Evolutionary conservation across 768 basidiomycete genomes (phyloP).

Genomic region (Collybia sp.): DNA sequence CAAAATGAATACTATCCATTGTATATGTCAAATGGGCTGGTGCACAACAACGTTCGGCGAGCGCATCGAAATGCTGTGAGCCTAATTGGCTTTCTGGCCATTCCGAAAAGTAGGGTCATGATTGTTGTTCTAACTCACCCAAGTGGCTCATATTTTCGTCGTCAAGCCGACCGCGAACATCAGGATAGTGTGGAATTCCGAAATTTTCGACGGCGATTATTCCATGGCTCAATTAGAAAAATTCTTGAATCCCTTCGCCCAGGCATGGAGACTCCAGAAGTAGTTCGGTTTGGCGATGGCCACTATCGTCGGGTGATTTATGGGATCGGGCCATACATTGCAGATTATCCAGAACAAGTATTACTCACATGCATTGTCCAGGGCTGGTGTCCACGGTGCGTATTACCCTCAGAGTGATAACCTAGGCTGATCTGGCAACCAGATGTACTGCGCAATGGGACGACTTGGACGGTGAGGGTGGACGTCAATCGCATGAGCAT

Average conservation of each 20-base stretch:
- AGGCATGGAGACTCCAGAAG: slow-evolving; percentile 14
- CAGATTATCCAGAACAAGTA: slow-evolving; percentile 20
- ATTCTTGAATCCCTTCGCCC: slow-evolving; percentile 9
- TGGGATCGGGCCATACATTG: slow-evolving; percentile 19
- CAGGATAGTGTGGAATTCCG: slow-evolving; percentile 3
- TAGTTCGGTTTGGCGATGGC: slow-evolving; percentile 16
- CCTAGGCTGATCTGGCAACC: slow-evolving; percentile 10
- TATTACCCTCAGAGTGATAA: background rate
- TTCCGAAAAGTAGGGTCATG: background rate
- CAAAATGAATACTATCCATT: slow-evolving; percentile 13
- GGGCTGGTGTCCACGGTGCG: slow-evolving; percentile 17
- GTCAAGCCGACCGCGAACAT: background rate
- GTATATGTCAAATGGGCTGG: slow-evolving; percentile 9
- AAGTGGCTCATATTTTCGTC: background rate
- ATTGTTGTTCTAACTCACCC: background rate
- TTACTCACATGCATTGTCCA: slow-evolving; percentile 14
- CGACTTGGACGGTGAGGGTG: slow-evolving; percentile 6
- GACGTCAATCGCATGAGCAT: slow-evolving; percentile 8
- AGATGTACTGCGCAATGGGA: slow-evolving; percentile 14
- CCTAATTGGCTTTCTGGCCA: background rate
- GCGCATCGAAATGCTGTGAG: background rate
- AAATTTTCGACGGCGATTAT: slow-evolving; percentile 10
- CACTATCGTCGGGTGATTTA: slow-evolving; percentile 15
- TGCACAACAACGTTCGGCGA: slow-evolving; percentile 5
- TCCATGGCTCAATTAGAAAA: slow-evolving; percentile 12